phyloP scores from a whole-genome alignment of 225 moss, liverwort and hornwort genomes.

The Pleurozium schreberi region DNA sequence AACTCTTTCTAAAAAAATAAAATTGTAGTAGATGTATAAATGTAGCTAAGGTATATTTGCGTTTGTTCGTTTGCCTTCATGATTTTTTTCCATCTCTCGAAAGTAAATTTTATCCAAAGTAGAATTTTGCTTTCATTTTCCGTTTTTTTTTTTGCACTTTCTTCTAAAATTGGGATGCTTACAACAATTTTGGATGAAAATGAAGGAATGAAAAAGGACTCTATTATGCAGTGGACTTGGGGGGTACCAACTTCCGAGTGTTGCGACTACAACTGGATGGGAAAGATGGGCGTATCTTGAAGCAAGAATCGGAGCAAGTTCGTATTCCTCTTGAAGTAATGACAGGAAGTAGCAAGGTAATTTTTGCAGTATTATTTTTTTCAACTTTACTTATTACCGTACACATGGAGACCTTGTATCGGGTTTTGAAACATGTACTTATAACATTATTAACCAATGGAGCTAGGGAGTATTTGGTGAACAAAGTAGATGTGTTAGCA shows the following conservation, averaged over 20 bases:
- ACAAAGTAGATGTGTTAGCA: background rate
- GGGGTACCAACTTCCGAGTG: slow-evolving; percentile 93
- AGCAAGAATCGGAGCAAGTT: slow-evolving; percentile 74
- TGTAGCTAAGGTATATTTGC: background rate
- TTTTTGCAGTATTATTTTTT: too few relatives aligned
- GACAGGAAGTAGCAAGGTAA: slow-evolving; percentile 67
- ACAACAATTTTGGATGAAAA: background rate
- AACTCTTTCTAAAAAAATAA: too few relatives aligned
- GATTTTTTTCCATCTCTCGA: too few relatives aligned
- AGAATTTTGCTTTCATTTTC: background rate
- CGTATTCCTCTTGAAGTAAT: slow-evolving; percentile 65
- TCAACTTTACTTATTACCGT: background rate
- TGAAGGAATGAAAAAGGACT: slow-evolving; percentile 76
- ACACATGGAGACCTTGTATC: too few relatives aligned
- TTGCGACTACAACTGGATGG: slow-evolving; percentile 77
- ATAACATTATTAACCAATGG: background rate
- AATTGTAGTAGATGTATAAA: background rate
- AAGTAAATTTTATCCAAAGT: background rate
- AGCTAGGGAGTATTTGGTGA: too few relatives aligned
- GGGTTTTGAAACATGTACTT: background rate
- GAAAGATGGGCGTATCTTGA: slow-evolving; percentile 59
- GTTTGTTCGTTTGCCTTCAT: too few relatives aligned
- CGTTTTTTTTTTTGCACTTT: too few relatives aligned
- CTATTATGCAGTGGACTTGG: slow-evolving; percentile 86
- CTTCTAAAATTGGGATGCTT: background rate